Percentiles rank a stretch among this genome's conserved stretches.
Evolutionary conservation across 2,329 filamentous ascomycete species (phyloP).

Genomic region (Trichoderma afroharzianum): DNA sequence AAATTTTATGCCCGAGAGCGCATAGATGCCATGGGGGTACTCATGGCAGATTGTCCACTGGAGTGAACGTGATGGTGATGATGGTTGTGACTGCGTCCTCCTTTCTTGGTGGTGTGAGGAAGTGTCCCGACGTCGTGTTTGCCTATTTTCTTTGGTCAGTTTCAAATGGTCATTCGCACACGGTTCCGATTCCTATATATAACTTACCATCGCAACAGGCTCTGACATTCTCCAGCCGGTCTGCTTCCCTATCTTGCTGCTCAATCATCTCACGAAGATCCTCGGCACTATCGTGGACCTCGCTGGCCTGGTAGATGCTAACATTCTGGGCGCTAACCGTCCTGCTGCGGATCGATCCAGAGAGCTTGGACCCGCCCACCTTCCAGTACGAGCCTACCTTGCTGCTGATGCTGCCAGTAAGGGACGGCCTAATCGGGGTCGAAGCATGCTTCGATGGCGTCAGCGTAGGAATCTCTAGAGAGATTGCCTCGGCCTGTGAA

Average conservation of each 20-base stretch:
- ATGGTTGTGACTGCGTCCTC: slow-evolving; percentile 40
- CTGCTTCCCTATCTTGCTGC: slow-evolving; percentile 69
- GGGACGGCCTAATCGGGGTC: slow-evolving; percentile 29
- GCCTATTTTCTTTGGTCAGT: slow-evolving; percentile 41
- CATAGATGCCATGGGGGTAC: slow-evolving; percentile 35
- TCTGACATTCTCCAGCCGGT: slow-evolving; percentile 87
- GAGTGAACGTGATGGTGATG: slow-evolving; percentile 19
- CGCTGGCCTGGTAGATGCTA: slow-evolving; percentile 58
- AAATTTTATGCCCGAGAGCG: slow-evolving; percentile 34
- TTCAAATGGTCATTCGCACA: no score
- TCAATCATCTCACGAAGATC: slow-evolving; percentile 78
- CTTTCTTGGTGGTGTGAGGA: slow-evolving; percentile 44
- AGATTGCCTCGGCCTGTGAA: slow-evolving; percentile 52
- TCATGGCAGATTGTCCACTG: slow-evolving; percentile 31
- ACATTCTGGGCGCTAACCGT: slow-evolving; percentile 41
- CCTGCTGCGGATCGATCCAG: slow-evolving; percentile 52
- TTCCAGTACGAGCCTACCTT: slow-evolving; percentile 60
- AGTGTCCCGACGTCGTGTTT: slow-evolving; percentile 71
- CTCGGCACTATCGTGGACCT: slow-evolving; percentile 74
- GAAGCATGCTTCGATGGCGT: slow-evolving; percentile 44
- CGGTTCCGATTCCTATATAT: no score
- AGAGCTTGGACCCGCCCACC: slow-evolving; percentile 40
- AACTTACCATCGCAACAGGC: slow-evolving; percentile 92
- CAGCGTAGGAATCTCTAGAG: slow-evolving; percentile 54
- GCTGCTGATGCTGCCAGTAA: slow-evolving; percentile 46